Base-by-base conservation (phyloP, 1,139 yeast genomes). In the Meyerozyma elateridarum region DNA sequence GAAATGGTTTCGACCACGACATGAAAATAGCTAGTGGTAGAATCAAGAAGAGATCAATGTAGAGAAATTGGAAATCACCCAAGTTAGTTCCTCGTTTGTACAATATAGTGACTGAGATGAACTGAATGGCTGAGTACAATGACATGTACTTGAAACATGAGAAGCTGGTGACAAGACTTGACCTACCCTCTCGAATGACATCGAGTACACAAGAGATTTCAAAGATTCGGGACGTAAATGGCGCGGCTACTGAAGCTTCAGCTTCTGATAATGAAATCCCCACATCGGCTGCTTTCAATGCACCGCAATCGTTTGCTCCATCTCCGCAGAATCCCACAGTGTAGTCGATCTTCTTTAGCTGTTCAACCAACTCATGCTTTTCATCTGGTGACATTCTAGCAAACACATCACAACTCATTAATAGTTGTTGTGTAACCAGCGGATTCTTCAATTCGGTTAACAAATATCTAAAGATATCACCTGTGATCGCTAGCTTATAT, bases 331-430 rank as follows among this genome's bases (percentile, higher is more conserved):
- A 91, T 1, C 97, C 96, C 28, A 88, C 95, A 0, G 96, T 87
- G 52, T 89, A 91, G 48, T 87, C 96, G 15, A 91, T 54, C 22
- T 67, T 71, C 54, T 88, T 96, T 15, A 91, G 61, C 51, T 84
- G 88, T 47, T 85, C 91, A 19, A 91, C 96, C 33, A 91, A 66
- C 58, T 91, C 98, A 53, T 91, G 96, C 52, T 91, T 91, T 52
- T 91, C 99, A 56, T 91, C 98, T 0, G 99, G 99, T 0, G 97
- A 89, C 99, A 91, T 91, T 44, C 99, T 70, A 1, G 98, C 97
- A 61, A 80, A 93, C 6, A 91, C 75, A 30, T 79, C 76, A 39
- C 91, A 78, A 42, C 75, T 78, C 64, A 88, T 65, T 34, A 93
- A 66, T 49, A 91, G 70, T 31, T 70, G 73, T 36, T 81, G 79